Evolutionary conservation across 169 alveolate genomes (phyloP), one percentile per base, ranked within the genome.

Genomic region (Amoebophrya sp.): DNA sequence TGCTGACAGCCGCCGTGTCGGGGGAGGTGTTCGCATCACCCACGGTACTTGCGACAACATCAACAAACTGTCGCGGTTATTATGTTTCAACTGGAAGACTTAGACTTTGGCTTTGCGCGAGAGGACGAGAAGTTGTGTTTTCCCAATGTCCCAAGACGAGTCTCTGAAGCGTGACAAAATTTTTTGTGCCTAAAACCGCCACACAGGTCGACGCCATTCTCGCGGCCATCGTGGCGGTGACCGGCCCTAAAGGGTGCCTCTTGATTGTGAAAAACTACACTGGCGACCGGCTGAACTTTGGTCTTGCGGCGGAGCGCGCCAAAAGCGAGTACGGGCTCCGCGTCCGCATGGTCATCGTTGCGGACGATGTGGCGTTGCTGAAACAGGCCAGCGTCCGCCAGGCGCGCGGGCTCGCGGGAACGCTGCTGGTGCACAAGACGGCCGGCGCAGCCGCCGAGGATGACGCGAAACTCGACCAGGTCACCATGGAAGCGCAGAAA

Each of bases 1-100:
- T 94, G 93, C 94, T 95, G 33, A 93, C 95, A 2, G 95, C 95
- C 55, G 96, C 96, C 2, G 95, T 95, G 29, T 94, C 95, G 90
- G 96, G 96, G 10, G 94, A 94, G 40, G 93, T 94, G 54, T 95
- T 95, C 92, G 95, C 96, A 0, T 94, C 96, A 32, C 96, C 96
- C 39, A 40, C 90, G 18, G 90, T 94, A 94, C 29, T 92, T n/a
- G n/a, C n/a, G n/a, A n/a, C n/a, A n/a, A n/a, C n/a, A n/a, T n/a
- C n/a, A n/a, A n/a, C n/a, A n/a, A 91, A 93, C 93, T 77, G 92
- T 93, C 92, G 7, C 18, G 66, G 18, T 47, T 47, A 18, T 47
- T 47, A 18, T 47, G 7, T 47, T 47, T 18, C 66, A 47, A n/a
- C n/a, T n/a, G n/a, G n/a, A n/a, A n/a, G n/a, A n/a, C n/a, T n/a